These are phyloP conservation scores for Colletotrichum nymphaeae DNA, from an alignment of 2,329 filamentous ascomycete genomes.

Conservation along the genomic window DNA sequence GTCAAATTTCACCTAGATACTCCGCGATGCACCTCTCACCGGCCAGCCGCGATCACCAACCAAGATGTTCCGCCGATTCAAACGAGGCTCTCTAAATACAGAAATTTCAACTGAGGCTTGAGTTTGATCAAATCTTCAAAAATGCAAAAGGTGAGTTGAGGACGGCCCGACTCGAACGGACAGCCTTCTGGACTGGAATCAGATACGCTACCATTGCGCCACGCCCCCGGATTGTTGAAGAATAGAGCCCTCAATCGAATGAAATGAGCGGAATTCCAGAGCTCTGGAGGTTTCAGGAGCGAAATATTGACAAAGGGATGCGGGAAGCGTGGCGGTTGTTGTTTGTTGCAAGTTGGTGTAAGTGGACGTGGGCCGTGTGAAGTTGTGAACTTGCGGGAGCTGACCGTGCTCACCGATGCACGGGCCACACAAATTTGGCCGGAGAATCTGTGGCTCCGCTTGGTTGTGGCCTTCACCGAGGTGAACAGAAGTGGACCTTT, in stretches of 20 bases:
- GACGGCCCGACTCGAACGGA: slow-evolving; percentile 31
- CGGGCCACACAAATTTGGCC: not conserved
- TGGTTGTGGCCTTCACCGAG: no score
- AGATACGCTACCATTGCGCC: slow-evolving; percentile 35
- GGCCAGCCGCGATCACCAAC: no score
- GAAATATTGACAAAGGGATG: not conserved
- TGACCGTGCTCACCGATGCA: slow-evolving; percentile 3
- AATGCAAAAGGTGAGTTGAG: slow-evolving; percentile 2
- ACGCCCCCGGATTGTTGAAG: slow-evolving; percentile 6
- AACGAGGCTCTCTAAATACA: no score
- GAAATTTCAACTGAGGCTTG: no score
- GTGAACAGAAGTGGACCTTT: not conserved
- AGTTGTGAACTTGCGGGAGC: not conserved
- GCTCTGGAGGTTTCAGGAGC: not conserved
- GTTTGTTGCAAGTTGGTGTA: not conserved
- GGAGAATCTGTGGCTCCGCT: slow-evolving; percentile 20
- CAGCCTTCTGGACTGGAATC: slow-evolving; percentile 36
- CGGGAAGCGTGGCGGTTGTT: no score
- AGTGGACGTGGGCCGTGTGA: not conserved
- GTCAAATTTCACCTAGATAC: no score
- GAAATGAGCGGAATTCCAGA: not conserved
- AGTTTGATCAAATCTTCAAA: not conserved
- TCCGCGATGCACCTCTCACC: no score
- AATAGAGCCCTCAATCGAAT: not conserved
- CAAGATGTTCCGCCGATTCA: no score